Evolutionary conservation across 2,329 filamentous ascomycete species (phyloP), one percentile per base, ranked within the genome.

Genomic region (Phaeomoniella chlamydospora): DNA sequence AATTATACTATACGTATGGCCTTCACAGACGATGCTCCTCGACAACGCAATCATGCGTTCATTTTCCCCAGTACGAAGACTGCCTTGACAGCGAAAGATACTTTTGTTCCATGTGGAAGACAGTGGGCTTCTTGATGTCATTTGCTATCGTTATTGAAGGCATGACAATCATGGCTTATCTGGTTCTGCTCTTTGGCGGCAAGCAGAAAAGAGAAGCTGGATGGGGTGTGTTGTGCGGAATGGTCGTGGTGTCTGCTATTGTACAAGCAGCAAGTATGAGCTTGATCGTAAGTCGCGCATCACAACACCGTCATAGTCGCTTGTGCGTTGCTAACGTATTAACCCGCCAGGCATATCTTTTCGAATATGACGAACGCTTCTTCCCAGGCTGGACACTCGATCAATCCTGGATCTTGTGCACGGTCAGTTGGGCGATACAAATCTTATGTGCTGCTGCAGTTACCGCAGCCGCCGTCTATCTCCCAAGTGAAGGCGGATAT

Each of bases 21-120:
- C 73, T 98, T 32, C 82, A 94, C 59, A 72, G 70, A 47, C 77
- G 75, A 53, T 98, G 88, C 61, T 45, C 43, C 19, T 48, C 43
- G 36, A 48, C 44, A 9, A 18, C 17, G 10, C 15, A 42, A 9
- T 40, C 46, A 22, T 87, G 81, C 56, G 64, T 65, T 15, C 59
- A 64, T 18, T 90, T 86, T 55, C 84, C 84, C 3, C 65, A 68
- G 43, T 61, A 70, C 37, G 65, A 72, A 38, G 77, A 84, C 53
- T 88, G 83, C 57, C 61, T 64, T 37, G 70, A 67, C 46, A 70
- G 74, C 36, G 72, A 78, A 46, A 69, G 74, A 35, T 74, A 77
- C 50, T 94, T 96, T 61, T 96, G 90, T 65, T 80, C 77, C 48
- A 80, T 92, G 70, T 98, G 88, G 88, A 73, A 82, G 40, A 84